A percentile compares a stretch with the other conserved stretches of the same genome.
phyloP scores from a whole-genome alignment of 1,284 basidiomycete species.

The Trichosporon coremiiforme region DNA sequence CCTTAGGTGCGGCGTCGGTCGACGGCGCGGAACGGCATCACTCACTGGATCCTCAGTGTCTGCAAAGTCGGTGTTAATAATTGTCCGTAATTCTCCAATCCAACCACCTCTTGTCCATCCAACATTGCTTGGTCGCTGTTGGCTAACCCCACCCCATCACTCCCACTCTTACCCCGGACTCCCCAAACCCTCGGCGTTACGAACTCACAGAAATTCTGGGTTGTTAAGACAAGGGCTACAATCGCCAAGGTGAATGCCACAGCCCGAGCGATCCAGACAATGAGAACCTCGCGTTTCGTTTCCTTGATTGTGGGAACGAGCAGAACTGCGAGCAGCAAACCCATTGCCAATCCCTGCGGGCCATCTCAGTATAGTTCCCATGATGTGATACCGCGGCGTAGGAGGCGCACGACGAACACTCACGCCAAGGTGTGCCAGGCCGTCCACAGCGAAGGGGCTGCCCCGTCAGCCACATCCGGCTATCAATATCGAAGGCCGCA shows the following conservation, averaged over 20 bases:
- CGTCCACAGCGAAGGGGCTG: constrained; percentile 52
- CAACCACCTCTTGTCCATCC: too few species aligned
- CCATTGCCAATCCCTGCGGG: constrained; percentile 62
- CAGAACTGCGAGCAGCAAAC: constrained; percentile 71
- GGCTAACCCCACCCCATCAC: constrained; percentile 4
- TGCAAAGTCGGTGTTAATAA: constrained; percentile 24
- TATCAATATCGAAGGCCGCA: constrained; percentile 65
- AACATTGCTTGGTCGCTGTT: constrained; percentile 16
- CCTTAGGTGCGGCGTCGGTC: neutral
- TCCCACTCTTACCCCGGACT: constrained; percentile 13
- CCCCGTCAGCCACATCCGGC: neutral
- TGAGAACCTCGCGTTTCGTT: constrained; percentile 70
- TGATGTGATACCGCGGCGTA: too few species aligned
- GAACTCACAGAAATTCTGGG: constrained; percentile 74
- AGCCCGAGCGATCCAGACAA: constrained; percentile 73
- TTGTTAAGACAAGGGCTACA: constrained; percentile 77
- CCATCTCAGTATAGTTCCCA: neutral
- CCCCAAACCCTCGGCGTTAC: neutral
- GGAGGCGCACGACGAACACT: constrained; percentile 28
- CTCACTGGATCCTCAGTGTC: constrained; percentile 47
- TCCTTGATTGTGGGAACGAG: constrained; percentile 87
- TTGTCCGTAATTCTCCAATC: constrained; percentile 4
- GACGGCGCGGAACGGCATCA: neutral
- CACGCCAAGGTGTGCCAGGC: constrained; percentile 59
- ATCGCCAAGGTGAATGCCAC: constrained; percentile 73